Evolutionary conservation across 78 protist genomes (phyloP).

Genomic region (Dictyostelium capitatum): DNA sequence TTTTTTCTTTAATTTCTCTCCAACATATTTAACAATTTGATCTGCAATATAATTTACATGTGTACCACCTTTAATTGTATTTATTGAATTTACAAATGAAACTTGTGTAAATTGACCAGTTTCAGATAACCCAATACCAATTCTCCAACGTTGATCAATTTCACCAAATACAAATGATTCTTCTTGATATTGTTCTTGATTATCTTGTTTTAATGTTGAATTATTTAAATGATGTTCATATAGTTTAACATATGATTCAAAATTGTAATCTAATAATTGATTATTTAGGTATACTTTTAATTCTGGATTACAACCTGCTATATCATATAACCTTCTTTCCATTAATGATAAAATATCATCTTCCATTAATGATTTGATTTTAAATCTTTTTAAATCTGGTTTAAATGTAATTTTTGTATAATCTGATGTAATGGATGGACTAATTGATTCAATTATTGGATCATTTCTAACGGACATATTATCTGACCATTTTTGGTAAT

Average conservation of each 20-base stretch:
- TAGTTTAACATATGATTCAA: conserved; percentile 86
- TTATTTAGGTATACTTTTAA: conserved; percentile 66
- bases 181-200: conserved; percentile 10
- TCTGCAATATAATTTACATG: conserved; percentile 95
- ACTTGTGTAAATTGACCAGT: conserved; percentile 73
- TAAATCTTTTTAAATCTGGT: conserved; percentile 88
- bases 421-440: not conserved
- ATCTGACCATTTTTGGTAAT: conserved; percentile 63
- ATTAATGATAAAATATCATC: conserved; percentile 90
- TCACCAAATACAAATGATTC: conserved; percentile 37
- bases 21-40: conserved; percentile 64
- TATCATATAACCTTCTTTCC: conserved; percentile 92
- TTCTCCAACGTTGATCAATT: conserved; percentile 52
- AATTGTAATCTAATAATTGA: conserved; percentile 10
- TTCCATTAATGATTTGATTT: conserved; percentile 86
- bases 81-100: conserved; percentile 98
- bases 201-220: not conserved
- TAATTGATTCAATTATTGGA: conserved; percentile 32
- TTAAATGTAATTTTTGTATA: conserved; percentile 89
- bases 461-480: conserved; percentile 84
- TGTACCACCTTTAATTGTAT: conserved; percentile 98
- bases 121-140: conserved; percentile 49
- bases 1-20: conserved; percentile 44
- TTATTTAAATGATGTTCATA: conserved; percentile 27
- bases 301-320: conserved; percentile 90